A percentile compares a stretch with the other conserved stretches of the same genome.
These are phyloP conservation scores for Russula olivacea DNA, from an alignment of 768 basidiomycete genomes.

Conservation along the genomic window DNA sequence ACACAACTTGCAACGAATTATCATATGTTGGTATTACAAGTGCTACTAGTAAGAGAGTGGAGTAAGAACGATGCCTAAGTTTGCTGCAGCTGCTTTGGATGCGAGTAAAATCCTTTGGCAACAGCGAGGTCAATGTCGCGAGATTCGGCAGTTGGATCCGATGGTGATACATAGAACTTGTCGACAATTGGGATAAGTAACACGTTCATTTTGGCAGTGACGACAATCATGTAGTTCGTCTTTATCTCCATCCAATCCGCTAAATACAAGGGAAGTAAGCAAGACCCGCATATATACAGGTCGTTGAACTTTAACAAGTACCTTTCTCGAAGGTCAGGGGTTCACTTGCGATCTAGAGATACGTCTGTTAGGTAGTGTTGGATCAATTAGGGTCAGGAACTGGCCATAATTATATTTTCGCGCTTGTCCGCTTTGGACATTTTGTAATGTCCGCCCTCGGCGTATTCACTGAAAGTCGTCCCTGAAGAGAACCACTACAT, in stretches of 20 bases:
- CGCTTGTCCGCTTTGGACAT: slow-evolving; percentile 96
- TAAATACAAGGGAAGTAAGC: slow-evolving; percentile 27
- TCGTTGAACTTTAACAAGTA: slow-evolving; percentile 28
- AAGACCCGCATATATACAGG: background rate
- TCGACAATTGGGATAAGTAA: slow-evolving; percentile 93
- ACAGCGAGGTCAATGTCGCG: slow-evolving; percentile 81
- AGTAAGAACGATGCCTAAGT: background rate
- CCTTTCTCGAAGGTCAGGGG: slow-evolving; percentile 96
- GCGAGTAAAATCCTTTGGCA: slow-evolving; percentile 72
- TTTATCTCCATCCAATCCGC: slow-evolving; percentile 99
- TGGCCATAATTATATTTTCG: slow-evolving; percentile 90
- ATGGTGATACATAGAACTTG: slow-evolving; percentile 85
- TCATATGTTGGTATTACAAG: background rate
- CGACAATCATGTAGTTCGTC: slow-evolving; percentile 91
- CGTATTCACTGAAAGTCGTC: slow-evolving; percentile 87
- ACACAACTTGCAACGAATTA: background rate
- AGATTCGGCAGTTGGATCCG: slow-evolving; percentile 63
- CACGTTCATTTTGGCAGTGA: slow-evolving; percentile 94
- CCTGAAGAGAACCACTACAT: slow-evolving; percentile 95
- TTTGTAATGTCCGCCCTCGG: slow-evolving; percentile 83
- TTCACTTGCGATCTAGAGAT: slow-evolving; percentile 71
- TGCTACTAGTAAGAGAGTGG: background rate
- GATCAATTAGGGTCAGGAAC: slow-evolving; percentile 22
- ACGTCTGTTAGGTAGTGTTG: background rate
- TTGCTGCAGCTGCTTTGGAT: slow-evolving; percentile 31